Evolutionary conservation across 306 rosid species (phyloP).

Genomic region (Lathyrus aphaca): DNA sequence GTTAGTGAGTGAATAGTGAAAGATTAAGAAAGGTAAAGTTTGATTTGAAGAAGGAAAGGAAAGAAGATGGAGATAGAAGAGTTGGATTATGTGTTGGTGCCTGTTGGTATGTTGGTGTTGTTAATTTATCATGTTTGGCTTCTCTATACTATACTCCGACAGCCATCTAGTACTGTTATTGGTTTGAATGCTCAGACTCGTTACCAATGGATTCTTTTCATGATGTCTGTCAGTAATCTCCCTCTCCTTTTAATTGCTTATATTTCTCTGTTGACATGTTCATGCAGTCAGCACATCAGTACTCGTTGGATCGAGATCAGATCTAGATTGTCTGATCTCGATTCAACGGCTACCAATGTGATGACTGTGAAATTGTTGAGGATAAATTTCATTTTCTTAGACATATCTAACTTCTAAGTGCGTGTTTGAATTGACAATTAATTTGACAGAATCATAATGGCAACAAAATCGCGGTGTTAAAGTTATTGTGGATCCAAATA

Average conservation of each 20-base stretch:
- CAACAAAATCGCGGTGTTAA: too few relatives aligned
- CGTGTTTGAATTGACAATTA: not conserved
- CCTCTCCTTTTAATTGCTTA: slow-evolving; percentile 14
- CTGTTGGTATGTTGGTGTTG: slow-evolving; percentile 65
- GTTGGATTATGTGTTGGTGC: slow-evolving; percentile 71
- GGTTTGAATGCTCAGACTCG: slow-evolving; percentile 84
- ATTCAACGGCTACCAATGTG: not conserved
- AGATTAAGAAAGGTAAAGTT: slow-evolving; percentile 27
- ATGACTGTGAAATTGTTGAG: too few relatives aligned
- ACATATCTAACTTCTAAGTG: not conserved
- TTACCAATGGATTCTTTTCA: slow-evolving; percentile 73
- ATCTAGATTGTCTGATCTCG: not conserved
- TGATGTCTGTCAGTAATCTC: slow-evolving; percentile 71
- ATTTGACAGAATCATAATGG: not conserved
- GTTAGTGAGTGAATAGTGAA: not conserved
- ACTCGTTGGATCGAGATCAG: not conserved
- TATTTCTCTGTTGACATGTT: not conserved
- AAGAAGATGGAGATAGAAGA: slow-evolving; percentile 53
- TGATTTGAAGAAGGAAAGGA: slow-evolving; percentile 13
- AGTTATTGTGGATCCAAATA: not conserved
- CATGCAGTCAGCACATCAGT: not conserved
- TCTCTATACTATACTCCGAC: slow-evolving; percentile 48
- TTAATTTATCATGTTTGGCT: slow-evolving; percentile 73
- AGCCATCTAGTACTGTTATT: slow-evolving; percentile 72
- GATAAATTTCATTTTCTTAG: too few relatives aligned